Percentiles rank a stretch among this genome's conserved stretches.
Evolutionary conservation across 2,329 filamentous ascomycete species (phyloP).

Genomic region (Cucurbitaria berberidis): DNA sequence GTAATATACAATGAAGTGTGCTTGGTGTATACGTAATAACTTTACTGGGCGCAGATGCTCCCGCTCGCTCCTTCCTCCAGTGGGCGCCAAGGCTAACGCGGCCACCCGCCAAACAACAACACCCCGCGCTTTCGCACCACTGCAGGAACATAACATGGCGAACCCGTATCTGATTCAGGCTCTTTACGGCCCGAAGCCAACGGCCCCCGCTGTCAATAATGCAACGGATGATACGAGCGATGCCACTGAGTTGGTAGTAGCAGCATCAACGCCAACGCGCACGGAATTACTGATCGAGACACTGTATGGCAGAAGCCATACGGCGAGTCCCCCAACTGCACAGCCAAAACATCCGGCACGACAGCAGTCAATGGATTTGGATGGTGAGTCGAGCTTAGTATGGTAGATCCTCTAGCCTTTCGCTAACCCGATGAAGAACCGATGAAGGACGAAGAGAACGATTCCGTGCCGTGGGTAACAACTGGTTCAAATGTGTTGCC

Average conservation of each 20-base stretch:
- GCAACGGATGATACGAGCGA: not conserved
- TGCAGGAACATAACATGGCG: not conserved
- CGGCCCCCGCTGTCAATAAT: not conserved
- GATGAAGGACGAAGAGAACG: not conserved
- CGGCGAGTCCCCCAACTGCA: not conserved
- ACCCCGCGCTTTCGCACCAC: not conserved
- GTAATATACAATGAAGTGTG: too few relatives aligned
- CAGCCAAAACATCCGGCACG: not conserved
- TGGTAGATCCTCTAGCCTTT: not conserved
- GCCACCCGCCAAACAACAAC: not conserved
- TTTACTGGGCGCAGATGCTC: not conserved
- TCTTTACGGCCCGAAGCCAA: slow-evolving; percentile 1
- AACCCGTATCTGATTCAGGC: slow-evolving; percentile 5
- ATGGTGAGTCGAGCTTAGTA: not conserved
- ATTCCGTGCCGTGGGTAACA: not conserved
- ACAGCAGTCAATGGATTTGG: not conserved
- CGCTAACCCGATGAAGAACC: not conserved
- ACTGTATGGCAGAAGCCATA: not conserved
- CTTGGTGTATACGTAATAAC: not conserved
- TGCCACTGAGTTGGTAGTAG: not conserved
- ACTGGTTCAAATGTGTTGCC: not conserved
- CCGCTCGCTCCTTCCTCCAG: not conserved
- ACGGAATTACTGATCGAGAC: not conserved
- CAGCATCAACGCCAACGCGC: not conserved
- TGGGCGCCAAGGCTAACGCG: not conserved